Conservation (phyloP, 2,329 filamentous ascomycete species). For the Chrysosporium queenslandicum region DNA sequence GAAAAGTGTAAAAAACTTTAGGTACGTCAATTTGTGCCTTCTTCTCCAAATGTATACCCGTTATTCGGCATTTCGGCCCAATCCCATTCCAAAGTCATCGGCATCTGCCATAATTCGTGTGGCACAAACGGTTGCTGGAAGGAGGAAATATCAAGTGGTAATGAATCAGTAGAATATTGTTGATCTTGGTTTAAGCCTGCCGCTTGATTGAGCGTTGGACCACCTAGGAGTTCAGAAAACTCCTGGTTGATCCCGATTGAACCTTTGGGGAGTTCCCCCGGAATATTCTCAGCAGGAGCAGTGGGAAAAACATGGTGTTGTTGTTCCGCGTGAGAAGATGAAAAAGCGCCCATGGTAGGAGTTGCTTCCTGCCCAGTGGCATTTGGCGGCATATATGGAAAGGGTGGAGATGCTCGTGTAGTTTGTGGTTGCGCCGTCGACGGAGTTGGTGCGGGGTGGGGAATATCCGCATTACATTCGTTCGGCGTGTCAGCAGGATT, state of each 20-base stretch:
- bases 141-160: constrained; percentile 30
- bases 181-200: constrained; percentile 6
- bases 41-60: constrained; percentile 7
- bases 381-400: constrained; percentile 3
- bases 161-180: constrained; percentile 24
- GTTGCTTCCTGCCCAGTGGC: neutral
- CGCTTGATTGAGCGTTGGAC: constrained; percentile 17
- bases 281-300: neutral
- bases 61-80: constrained; percentile 43
- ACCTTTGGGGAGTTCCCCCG: constrained; percentile 4
- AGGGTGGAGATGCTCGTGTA: constrained; percentile 4
- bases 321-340: constrained; percentile 8
- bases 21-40: neutral
- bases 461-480: constrained; percentile 2
- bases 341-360: constrained; percentile 5
- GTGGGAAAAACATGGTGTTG: constrained; percentile 8
- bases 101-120: constrained; percentile 88
- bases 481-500: constrained; percentile 16
- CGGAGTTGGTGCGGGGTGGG: neutral
- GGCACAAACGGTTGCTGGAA: constrained; percentile 84
- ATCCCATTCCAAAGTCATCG: constrained; percentile 91
- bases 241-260: constrained; percentile 13
- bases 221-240: constrained; percentile 28
- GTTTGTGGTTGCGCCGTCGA: constrained; percentile 1
- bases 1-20: neutral